Evolutionary conservation across 129 eudicot species (phyloP).

Genomic region (Cynara cardunculus): DNA sequence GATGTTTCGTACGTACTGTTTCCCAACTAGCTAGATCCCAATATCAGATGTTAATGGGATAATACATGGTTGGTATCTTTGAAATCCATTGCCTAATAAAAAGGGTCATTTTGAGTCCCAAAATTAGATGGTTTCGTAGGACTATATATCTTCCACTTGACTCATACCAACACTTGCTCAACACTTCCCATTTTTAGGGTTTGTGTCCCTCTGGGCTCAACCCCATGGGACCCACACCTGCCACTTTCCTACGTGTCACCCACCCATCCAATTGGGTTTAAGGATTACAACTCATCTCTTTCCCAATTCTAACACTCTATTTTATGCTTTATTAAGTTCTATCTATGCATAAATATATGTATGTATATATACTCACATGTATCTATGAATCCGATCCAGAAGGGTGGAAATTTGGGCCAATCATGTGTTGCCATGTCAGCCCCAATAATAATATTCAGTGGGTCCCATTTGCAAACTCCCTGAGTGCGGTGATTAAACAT

Average conservation of each 20-base stretch:
- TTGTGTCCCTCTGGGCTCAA: conserved; percentile 19
- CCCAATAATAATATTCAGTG: conserved; percentile 9
- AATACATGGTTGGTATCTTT: conserved; percentile 9
- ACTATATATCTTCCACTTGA: conserved; percentile 36
- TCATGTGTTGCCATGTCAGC: conserved; percentile 34
- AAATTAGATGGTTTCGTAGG: conserved; percentile 29
- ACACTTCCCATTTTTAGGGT: conserved; percentile 32
- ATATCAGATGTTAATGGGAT: conserved; percentile 19
- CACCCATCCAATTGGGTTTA: conserved; percentile 42
- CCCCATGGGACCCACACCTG: conserved; percentile 14
- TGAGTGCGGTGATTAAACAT: conserved; percentile 7
- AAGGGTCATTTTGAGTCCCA: conserved; percentile 15
- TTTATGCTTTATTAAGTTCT: conserved; percentile 1
- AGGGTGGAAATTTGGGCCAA: conserved; percentile 6
- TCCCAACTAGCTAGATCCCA: not conserved
- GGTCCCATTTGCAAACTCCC: conserved; percentile 10
- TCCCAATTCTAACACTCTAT: conserved; percentile 16
- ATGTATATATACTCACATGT: not conserved
- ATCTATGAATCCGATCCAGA: conserved; percentile 23
- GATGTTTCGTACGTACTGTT: not conserved
- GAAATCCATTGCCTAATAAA: conserved; percentile 6
- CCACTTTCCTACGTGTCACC: conserved; percentile 37
- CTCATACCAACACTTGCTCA: conserved; percentile 26
- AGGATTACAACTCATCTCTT: conserved; percentile 37
- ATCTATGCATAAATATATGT: conserved; percentile 8